These are phyloP conservation scores for Durotheca rogersii DNA, from an alignment of 495 filamentous ascomycete species.

Conservation along the genomic window DNA sequence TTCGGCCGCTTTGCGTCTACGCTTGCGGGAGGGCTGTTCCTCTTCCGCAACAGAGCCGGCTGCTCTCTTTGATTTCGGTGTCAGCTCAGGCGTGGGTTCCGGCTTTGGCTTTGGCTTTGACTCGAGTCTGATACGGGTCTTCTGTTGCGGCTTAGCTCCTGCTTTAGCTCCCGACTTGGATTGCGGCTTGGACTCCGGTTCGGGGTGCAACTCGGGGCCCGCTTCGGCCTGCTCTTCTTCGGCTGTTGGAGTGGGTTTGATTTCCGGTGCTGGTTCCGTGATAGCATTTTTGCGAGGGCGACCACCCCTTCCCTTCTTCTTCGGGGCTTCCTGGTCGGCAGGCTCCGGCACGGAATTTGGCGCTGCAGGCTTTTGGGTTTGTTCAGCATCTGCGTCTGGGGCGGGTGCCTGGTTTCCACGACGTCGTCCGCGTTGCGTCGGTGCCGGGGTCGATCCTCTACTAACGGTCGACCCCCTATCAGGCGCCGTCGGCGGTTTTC, in stretches of 20 bases:
- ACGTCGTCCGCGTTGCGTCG: conserved; percentile 39
- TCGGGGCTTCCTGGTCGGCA: conserved; percentile 12
- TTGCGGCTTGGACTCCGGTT: conserved; percentile 1
- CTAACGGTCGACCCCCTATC: conserved; percentile 46
- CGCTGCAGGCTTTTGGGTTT: neutral
- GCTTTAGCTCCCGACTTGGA: neutral
- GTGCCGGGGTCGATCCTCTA: conserved; percentile 42
- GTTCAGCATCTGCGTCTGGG: conserved; percentile 28
- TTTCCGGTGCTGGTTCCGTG: conserved; percentile 12
- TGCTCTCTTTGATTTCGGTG: conserved; percentile 26
- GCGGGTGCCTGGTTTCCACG: conserved; percentile 16
- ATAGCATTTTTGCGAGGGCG: conserved; percentile 31
- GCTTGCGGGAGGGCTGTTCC: conserved; percentile 14
- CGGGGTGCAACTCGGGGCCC: neutral
- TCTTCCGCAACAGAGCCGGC: conserved; percentile 12
- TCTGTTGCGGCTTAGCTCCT: neutral
- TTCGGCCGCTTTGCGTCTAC: conserved; percentile 14
- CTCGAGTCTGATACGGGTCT: neutral
- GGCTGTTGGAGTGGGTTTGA: conserved; percentile 18
- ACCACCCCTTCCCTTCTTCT: conserved; percentile 36
- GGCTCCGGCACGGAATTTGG: neutral
- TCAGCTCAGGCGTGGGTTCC: neutral
- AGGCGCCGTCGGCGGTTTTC: conserved; percentile 44
- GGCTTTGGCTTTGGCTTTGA: neutral
- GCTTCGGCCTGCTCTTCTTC: conserved; percentile 2